Conservation (phyloP, 768 basidiomycete species). For the Gloeophyllum trabeum region DNA sequence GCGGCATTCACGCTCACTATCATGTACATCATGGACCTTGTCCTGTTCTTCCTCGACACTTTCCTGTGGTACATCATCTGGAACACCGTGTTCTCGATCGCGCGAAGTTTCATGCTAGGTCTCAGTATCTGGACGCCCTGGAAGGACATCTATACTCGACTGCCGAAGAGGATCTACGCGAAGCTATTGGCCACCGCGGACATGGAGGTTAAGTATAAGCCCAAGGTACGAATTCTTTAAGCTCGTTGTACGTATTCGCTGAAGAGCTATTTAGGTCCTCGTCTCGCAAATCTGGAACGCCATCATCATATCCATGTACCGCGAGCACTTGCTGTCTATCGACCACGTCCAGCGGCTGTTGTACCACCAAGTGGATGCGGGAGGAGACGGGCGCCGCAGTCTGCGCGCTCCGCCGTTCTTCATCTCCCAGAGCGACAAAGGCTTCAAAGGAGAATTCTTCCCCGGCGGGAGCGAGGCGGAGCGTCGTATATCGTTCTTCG, state of each 20-base stretch:
- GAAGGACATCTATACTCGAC: slow-evolving; percentile 91
- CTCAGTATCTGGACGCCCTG: slow-evolving; percentile 99
- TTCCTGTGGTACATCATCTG: slow-evolving; percentile 99
- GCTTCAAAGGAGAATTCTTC: slow-evolving; percentile 82
- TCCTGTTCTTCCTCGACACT: slow-evolving; percentile 98
- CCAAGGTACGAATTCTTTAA: slow-evolving; percentile 48
- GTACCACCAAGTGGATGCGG: slow-evolving; percentile 90
- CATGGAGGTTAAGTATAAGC: slow-evolving; percentile 99
- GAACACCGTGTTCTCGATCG: slow-evolving; percentile 91
- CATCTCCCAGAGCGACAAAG: slow-evolving; percentile 74
- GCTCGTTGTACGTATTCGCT: not conserved
- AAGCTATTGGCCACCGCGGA: slow-evolving; percentile 94
- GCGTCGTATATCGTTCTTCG: slow-evolving; percentile 96
- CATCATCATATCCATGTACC: slow-evolving; percentile 99
- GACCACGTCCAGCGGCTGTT: slow-evolving; percentile 96
- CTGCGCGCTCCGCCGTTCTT: slow-evolving; percentile 97
- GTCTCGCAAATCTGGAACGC: slow-evolving; percentile 99
- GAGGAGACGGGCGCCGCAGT: slow-evolving; percentile 78
- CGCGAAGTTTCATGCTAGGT: slow-evolving; percentile 85
- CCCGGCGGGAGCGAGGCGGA: slow-evolving; percentile 94
- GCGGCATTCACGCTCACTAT: slow-evolving; percentile 90
- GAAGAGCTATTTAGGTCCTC: slow-evolving; percentile 41
- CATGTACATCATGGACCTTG: slow-evolving; percentile 98
- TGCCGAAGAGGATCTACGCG: slow-evolving; percentile 97
- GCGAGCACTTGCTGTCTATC: slow-evolving; percentile 94